Base-by-base conservation (phyloP, 495 filamentous ascomycete genomes). In the Staphylotrichum tortipilum region DNA sequence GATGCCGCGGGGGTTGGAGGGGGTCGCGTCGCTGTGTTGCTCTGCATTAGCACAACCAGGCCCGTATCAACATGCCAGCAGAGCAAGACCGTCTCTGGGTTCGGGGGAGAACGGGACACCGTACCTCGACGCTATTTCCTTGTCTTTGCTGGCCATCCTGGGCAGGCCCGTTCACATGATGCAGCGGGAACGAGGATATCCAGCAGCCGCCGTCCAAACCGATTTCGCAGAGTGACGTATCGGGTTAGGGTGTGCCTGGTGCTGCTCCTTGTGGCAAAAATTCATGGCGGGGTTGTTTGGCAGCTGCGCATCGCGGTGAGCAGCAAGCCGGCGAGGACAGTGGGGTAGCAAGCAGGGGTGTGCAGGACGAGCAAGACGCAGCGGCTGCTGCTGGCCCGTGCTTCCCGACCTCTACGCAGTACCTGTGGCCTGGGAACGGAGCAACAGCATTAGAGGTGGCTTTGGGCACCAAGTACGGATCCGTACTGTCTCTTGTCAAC, bases 1-100 rank as follows among this genome's bases (percentile, higher is more conserved):
- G 53, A 98, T 98, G 59, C 92, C 92, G 55, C 92, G 83, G 36
- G 91, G 83, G 72, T 98, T 98, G 40, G 89, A 86, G 54, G 75
- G 65, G 22, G 75, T 68, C 10, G 55, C 52, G 31, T 74, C 72
- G 71, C 36, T 50, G 18, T 44, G 17, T 50, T 28, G n/a, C 10
- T 7, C 22, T 17, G 12, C 23, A 14, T 40, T n/a, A 26, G 41
- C 34, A 46, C 26, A 28, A 28, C 26, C 10, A 10, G 1, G 26
- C 26, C 6, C 26, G 6, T 10, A 28, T 28, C 26, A n/a, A n/a
- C n/a, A n/a, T n/a, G n/a, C n/a, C n/a, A n/a, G n/a, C n/a, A n/a
- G n/a, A n/a, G n/a, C n/a, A n/a, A n/a, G n/a, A n/a, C n/a, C n/a
- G n/a, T n/a, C n/a, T n/a, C n/a, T n/a, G n/a, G n/a, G n/a, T n/a